Percentiles rank a stretch among this genome's conserved stretches.
phyloP scores from a whole-genome alignment of 2,329 filamentous ascomycete genomes.

The Fusarium pseudoanthophilum region DNA sequence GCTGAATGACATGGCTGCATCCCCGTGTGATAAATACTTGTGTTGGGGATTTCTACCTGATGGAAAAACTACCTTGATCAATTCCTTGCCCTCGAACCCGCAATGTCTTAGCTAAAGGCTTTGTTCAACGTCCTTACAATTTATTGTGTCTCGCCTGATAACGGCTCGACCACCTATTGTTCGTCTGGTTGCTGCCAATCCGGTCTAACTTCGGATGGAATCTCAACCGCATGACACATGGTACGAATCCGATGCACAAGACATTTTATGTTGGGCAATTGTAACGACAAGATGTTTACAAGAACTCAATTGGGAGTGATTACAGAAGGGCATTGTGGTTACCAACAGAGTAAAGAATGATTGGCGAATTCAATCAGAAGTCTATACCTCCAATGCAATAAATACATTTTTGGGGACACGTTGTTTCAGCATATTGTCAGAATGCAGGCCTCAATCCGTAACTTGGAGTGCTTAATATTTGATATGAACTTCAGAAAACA shows the following conservation, averaged over 20 bases:
- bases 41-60: not conserved
- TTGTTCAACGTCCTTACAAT: conserved; percentile 1
- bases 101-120: not conserved
- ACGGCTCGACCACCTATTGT: not conserved
- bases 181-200: not conserved
- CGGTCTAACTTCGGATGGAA: conserved; percentile 11
- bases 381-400: not conserved
- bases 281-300: not conserved
- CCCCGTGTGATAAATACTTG: not conserved
- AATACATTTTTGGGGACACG: not conserved
- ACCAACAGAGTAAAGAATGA: not conserved
- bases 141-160: conserved; percentile 8
- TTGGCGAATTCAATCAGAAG: not conserved
- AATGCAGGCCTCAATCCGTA: not conserved
- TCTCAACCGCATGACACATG: not conserved
- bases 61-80: not conserved
- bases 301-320: not conserved
- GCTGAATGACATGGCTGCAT: not conserved
- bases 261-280: not conserved
- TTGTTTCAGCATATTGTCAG: not conserved
- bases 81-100: not conserved
- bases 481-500: not conserved
- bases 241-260: not conserved
- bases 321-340: not conserved
- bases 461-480: not conserved